Evolutionary conservation across 148 eudicot species (phyloP), one percentile per base, ranked within the genome.

Genomic region (Rhododendron kiyosumense): DNA sequence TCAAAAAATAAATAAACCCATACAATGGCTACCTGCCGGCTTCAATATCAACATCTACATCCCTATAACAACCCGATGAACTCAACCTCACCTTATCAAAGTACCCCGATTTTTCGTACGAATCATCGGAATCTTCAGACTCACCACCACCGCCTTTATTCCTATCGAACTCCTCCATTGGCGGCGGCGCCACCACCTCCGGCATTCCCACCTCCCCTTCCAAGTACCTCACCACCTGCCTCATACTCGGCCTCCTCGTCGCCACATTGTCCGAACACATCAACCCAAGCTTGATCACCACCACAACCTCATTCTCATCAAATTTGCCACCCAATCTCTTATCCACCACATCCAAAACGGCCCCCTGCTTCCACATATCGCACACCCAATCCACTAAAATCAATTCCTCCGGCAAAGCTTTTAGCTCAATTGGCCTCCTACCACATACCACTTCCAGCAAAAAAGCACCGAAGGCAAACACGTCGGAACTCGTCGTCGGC

Each of bases 401-500:
- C 73, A 86, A 26, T 28, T 88, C 93, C 12, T 90, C 91, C 26
- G 82, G 63, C 18, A 74, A 51, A 24, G 86, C 89, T 12, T 88
- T 69, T 6, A 69, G 87, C 57, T 88, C 92, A 43, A 92, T 90
- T 18, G 94, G 91, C 59, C 91, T 84, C 41, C 92, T 78, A 28
- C 94, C 94, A 61, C 92, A 92, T 7, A 54, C 91, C 51, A 90
- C 88, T 71, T 92, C 94, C 3, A 90, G 87, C 78, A 89, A 61
- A 52, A 92, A 87, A 46, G 88, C 85, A 14, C 92, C 94, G 24
- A 92, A 92, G 17, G 91, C 89, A 84, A 83, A 94, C 52, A 94
- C 89, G 82, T 94, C 96, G 1, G 94, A 88, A 17, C 87, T 83
- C 0, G 92, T 86, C 7, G 93, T 92, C 52, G 92, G 90, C 88